Evolutionary conservation across 352 stramenopile species (phyloP), one percentile per base, ranked within the genome.

Genomic region (Phytophthora pistaciae): DNA sequence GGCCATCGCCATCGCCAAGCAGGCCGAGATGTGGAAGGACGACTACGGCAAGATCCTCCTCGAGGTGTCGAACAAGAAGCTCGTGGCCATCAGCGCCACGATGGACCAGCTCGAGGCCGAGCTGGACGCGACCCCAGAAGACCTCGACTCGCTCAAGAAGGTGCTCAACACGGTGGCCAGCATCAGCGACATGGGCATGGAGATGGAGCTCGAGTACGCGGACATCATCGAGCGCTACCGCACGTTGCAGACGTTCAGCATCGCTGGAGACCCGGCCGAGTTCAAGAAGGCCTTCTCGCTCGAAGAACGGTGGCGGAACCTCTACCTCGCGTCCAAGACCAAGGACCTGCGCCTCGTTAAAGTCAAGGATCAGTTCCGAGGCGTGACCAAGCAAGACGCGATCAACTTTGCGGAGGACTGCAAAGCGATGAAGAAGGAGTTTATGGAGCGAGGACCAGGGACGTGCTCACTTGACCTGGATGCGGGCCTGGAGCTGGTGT

Each of bases 281-380:
- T 80, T 84, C 14, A 74, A 84, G 7, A 80, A 79, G 1, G 95
- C 94, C 2, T 89, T 96, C 72, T 82, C 70, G 0, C 79, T 99
- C 3, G 90, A 97, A 44, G 76, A 82, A 20, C 77, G 85, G 21
- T 99, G 96, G 96, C 84, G 87, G 2, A 78, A 77, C 0, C 66
- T 99, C 7, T 92, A 91, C 54, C 50, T 97, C 1, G 67, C 88
- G 1, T 87, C 91, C 13, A 97, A 97, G 67, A 99, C 96, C 0
- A 98, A 98, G 69, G 94, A 99, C 55, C 62, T 99, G 50, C 80
- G 96, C 0, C 88, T 99, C 14, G 84, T 97, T 4, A 86, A 91
- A n/a, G 94, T 98, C 7, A 99, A 99, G 74, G 92, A 97, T 31
- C 80, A 98, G 60, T 99, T 99, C 69, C 84, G 93, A 18, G 90